Evolutionary conservation across 2,329 filamentous ascomycete species (phyloP).

Genomic region (Pseudopithomyces chartarum): DNA sequence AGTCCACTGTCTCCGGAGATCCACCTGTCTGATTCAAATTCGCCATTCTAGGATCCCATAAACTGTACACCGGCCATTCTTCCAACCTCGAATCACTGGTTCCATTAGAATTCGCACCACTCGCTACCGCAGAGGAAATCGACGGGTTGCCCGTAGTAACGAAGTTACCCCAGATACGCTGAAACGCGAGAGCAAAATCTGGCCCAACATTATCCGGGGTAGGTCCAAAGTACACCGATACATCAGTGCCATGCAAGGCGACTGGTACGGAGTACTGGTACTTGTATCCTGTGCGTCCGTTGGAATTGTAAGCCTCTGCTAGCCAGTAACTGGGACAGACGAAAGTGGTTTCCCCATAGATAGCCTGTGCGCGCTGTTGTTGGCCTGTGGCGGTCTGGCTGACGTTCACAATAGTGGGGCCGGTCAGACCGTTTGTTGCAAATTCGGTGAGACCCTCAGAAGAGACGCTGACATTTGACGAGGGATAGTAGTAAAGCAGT

Average conservation of each 20-base stretch:
- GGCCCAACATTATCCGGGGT: constrained; percentile 9
- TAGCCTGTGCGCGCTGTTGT: constrained; percentile 58
- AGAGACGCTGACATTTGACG: constrained; percentile 33
- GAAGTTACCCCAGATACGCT: constrained; percentile 24
- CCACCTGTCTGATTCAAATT: constrained; percentile 32
- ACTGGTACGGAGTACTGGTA: constrained; percentile 27
- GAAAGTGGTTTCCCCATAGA: constrained; percentile 61
- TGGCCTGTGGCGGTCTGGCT: constrained; percentile 57
- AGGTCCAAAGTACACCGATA: constrained; percentile 20
- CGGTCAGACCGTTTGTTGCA: constrained; percentile 35
- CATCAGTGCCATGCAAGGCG: constrained; percentile 21
- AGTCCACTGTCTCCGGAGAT: constrained; percentile 1
- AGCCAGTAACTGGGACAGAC: constrained; percentile 63
- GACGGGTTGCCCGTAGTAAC: constrained; percentile 17
- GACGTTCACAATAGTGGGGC: constrained; percentile 56
- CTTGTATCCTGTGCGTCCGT: constrained; percentile 15
- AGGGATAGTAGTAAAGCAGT: constrained; percentile 46
- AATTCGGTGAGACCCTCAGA: constrained; percentile 27
- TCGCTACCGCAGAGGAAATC: constrained; percentile 12
- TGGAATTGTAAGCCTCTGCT: constrained; percentile 49
- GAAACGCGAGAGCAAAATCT: constrained; percentile 14
- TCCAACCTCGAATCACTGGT: constrained; percentile 6
- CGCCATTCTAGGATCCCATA: constrained; percentile 7
- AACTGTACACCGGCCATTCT: constrained; percentile 20
- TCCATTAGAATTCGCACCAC: constrained; percentile 8